Conservation (phyloP, 2,329 filamentous ascomycete species). For the Colletotrichum ledebouriae region DNA sequence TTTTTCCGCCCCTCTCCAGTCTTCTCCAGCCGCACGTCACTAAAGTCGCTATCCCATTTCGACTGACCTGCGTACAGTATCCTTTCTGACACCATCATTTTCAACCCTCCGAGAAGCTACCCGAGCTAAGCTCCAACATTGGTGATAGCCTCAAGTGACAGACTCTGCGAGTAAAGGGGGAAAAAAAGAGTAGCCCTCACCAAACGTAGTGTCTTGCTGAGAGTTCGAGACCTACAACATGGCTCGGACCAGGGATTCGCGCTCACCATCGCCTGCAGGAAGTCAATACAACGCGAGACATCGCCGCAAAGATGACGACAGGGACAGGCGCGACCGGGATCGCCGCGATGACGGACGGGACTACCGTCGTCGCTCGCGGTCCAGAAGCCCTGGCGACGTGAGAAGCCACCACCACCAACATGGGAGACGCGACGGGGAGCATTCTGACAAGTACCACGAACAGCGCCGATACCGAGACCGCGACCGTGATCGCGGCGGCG, state of each 20-base stretch:
- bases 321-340: conserved; percentile 69
- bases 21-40: conserved; percentile 18
- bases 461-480: conserved; percentile 73
- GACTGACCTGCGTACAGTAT: background rate
- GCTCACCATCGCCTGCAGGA: conserved; percentile 96
- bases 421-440: conserved; percentile 44
- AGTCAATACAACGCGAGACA: conserved; percentile 82
- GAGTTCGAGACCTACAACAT: conserved; percentile 60
- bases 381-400: conserved; percentile 73
- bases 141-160: conserved; percentile 34
- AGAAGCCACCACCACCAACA: conserved; percentile 51
- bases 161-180: conserved; percentile 24
- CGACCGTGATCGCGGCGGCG: conserved; percentile 66
- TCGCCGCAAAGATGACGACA: conserved; percentile 72
- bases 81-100: background rate
- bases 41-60: conserved; percentile 5
- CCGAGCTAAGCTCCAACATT: conserved; percentile 15
- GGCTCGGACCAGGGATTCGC: conserved; percentile 76
- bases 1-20: conserved; percentile 37
- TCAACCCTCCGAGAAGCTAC: background rate
- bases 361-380: conserved; percentile 69
- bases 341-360: conserved; percentile 65
- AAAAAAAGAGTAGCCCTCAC: conserved; percentile 44
- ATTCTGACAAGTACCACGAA: conserved; percentile 56
- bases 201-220: conserved; percentile 54